phyloP scores from a whole-genome alignment of 148 eudicot species.

The Mesembryanthemum crystallinum region DNA sequence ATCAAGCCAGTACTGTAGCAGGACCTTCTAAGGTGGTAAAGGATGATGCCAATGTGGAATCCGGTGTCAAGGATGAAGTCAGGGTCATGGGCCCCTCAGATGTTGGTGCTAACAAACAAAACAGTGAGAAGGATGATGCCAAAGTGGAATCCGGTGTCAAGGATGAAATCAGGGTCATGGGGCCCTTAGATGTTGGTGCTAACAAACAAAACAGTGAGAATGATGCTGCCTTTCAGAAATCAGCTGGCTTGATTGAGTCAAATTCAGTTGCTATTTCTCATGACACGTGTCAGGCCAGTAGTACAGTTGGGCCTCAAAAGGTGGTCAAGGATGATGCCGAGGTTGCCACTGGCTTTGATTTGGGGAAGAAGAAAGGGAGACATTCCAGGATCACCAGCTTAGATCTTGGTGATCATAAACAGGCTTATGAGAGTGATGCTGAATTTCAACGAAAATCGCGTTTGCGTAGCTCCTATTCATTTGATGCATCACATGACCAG shows the following conservation, averaged over 20 bases:
- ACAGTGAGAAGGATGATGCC: constrained; percentile 5
- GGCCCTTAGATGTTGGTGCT: constrained; percentile 13
- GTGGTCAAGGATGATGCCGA: constrained; percentile 8
- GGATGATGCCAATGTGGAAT: background rate
- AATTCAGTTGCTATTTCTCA: constrained; percentile 10
- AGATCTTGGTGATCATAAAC: constrained; percentile 29
- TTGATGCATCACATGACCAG: constrained; percentile 42
- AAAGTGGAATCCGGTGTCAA: background rate
- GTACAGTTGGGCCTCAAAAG: constrained; percentile 5
- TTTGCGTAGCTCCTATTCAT: constrained; percentile 36
- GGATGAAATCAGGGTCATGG: background rate
- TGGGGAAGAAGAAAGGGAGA: constrained; percentile 27
- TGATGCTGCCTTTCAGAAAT: constrained; percentile 14
- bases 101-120: constrained; percentile 18
- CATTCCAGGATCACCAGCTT: constrained; percentile 32
- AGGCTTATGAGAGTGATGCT: constrained; percentile 25
- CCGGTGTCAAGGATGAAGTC: background rate
- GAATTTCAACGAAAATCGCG: constrained; percentile 32
- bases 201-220: constrained; percentile 10
- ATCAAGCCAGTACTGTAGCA: constrained; percentile 8
- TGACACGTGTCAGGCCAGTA: constrained; percentile 10
- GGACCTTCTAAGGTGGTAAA: constrained; percentile 5
- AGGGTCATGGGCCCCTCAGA: background rate
- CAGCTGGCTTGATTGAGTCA: constrained; percentile 8
- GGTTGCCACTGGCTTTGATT: constrained; percentile 4